These are phyloP conservation scores for Colletotrichum navitas DNA, from an alignment of 2,329 filamentous ascomycete species.

Conservation along the genomic window DNA sequence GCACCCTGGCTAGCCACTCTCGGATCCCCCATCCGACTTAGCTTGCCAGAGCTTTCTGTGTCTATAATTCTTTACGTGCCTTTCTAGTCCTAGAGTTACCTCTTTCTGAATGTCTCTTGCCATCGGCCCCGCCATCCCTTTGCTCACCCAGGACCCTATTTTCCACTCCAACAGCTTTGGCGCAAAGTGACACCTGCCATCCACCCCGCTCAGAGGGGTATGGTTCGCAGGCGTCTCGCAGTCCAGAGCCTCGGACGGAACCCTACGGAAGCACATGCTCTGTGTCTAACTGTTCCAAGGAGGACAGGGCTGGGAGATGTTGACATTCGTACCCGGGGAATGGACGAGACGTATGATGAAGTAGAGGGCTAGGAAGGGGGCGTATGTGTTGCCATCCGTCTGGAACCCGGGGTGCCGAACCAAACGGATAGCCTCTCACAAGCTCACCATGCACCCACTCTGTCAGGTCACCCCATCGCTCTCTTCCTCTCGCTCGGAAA, in stretches of 20 bases:
- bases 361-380: constrained; percentile 33
- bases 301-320: constrained; percentile 31
- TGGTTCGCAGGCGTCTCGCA: not conserved
- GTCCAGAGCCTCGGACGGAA: constrained; percentile 16
- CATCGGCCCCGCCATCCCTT: constrained; percentile 37
- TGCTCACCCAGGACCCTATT: constrained; percentile 31
- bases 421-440: constrained; percentile 7
- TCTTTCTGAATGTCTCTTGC: constrained; percentile 17
- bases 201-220: constrained; percentile 17
- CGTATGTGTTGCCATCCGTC: constrained; percentile 30
- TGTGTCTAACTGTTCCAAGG: constrained; percentile 23
- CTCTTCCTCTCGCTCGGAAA: constrained; percentile 18
- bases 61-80: constrained; percentile 28
- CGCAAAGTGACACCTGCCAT: constrained; percentile 24
- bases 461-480: not conserved
- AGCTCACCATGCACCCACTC: not conserved
- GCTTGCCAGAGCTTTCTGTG: constrained; percentile 36
- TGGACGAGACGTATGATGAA: constrained; percentile 29
- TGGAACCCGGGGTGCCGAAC: constrained; percentile 28
- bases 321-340: constrained; percentile 28
- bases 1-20: constrained; percentile 21
- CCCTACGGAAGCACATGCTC: constrained; percentile 16
- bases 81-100: constrained; percentile 27
- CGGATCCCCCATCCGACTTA: constrained; percentile 39
- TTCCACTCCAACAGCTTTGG: constrained; percentile 7